phyloP scores from a whole-genome alignment of 1,284 basidiomycete species.

The Anthracocystis walkeri region DNA sequence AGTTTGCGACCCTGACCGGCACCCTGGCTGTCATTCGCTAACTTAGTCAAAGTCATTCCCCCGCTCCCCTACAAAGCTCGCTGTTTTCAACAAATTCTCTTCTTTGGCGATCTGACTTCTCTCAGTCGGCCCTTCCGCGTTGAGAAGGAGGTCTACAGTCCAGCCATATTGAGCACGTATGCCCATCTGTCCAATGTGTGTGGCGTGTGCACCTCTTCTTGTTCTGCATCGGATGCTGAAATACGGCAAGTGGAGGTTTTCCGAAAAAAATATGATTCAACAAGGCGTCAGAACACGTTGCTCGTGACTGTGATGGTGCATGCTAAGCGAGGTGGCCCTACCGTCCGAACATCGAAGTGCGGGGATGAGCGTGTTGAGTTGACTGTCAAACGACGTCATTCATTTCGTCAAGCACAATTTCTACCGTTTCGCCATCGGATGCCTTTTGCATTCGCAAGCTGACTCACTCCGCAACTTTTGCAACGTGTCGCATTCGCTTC shows the following conservation, averaged over 20 bases:
- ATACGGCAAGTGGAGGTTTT: slow-evolving; percentile 18
- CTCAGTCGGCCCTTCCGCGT: not conserved
- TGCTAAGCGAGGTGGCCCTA: slow-evolving; percentile 9
- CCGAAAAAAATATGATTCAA: slow-evolving; percentile 14
- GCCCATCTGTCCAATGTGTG: too few species aligned
- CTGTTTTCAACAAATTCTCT: not conserved
- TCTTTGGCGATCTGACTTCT: not conserved
- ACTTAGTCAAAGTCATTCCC: too few species aligned
- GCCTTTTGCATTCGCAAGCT: not conserved
- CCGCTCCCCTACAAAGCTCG: not conserved
- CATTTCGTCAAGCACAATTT: not conserved
- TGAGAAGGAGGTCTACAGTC: too few species aligned
- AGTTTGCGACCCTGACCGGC: slow-evolving; percentile 14
- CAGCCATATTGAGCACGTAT: too few species aligned
- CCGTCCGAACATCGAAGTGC: slow-evolving; percentile 8
- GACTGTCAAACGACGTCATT: slow-evolving; percentile 48
- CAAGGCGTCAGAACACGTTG: slow-evolving; percentile 12
- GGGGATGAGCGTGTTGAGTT: slow-evolving; percentile 16
- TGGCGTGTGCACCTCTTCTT: too few species aligned
- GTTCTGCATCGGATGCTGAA: too few species aligned
- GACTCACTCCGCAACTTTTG: slow-evolving; percentile 8
- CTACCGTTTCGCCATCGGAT: slow-evolving; percentile 11
- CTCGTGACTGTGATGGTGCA: not conserved
- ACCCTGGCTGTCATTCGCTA: slow-evolving; percentile 2
- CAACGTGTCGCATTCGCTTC: not conserved